These are phyloP conservation scores for Fusarium coffeatum DNA, from an alignment of 2,329 filamentous ascomycete genomes.

Conservation along the genomic window DNA sequence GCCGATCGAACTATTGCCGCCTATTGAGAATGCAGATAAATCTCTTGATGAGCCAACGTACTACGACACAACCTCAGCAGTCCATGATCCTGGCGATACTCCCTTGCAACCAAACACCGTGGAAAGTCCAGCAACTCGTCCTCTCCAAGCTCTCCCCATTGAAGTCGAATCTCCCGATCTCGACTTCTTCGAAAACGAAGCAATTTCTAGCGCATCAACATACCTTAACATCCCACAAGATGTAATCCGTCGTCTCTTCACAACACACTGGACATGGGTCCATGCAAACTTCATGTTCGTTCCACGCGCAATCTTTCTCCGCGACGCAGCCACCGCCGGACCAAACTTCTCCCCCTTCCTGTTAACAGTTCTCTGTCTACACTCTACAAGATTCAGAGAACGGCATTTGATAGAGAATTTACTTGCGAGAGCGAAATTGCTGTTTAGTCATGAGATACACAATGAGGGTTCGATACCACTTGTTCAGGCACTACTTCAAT, in stretches of 20 bases:
- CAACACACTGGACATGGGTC: slow-evolving; percentile 4
- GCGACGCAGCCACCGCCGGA: not conserved
- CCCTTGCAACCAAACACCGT: not conserved
- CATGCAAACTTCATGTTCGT: slow-evolving; percentile 9
- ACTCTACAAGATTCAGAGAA: not conserved
- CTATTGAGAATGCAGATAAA: not conserved
- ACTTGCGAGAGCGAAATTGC: not conserved
- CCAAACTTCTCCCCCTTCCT: not conserved
- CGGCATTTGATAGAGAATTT: not conserved
- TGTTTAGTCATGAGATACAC: slow-evolving; percentile 4
- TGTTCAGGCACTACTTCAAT: not conserved
- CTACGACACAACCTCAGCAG: not conserved
- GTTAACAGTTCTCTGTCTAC: not conserved
- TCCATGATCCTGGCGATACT: not conserved
- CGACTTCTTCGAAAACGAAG: not conserved
- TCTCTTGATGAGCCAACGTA: not conserved
- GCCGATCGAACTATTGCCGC: not conserved
- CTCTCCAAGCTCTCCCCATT: not conserved
- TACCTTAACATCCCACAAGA: not conserved
- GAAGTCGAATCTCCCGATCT: not conserved
- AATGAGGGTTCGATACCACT: not conserved
- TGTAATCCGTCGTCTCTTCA: not conserved
- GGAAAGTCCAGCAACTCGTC: not conserved
- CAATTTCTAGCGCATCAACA: not conserved
- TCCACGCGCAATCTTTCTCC: not conserved